Conservation (phyloP, 2,329 filamentous ascomycete species). For the Colletotrichum sp. region DNA sequence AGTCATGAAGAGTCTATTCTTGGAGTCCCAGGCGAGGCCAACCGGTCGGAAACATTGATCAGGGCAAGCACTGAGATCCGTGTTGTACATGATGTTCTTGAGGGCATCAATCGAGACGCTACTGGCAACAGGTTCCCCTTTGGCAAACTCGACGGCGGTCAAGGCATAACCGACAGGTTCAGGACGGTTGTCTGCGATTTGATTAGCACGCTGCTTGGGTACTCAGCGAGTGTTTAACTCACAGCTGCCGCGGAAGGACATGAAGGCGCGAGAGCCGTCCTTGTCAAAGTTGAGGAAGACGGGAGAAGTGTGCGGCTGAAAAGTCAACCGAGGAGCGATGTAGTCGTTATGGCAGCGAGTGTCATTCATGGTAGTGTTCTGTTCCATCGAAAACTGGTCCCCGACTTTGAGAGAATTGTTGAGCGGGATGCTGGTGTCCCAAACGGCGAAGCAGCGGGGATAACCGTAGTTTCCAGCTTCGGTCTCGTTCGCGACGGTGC, state of each 20-base stretch:
- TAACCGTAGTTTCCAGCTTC: slow-evolving; percentile 32
- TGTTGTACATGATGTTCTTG: slow-evolving; percentile 60
- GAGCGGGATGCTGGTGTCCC: slow-evolving; percentile 56
- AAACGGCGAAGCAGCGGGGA: slow-evolving; percentile 62
- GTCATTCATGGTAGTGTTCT: slow-evolving; percentile 44
- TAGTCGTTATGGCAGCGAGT: slow-evolving; percentile 46
- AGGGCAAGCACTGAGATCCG: slow-evolving; percentile 58
- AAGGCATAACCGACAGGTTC: slow-evolving; percentile 53
- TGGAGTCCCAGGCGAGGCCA: slow-evolving; percentile 56
- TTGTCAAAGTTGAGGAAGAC: slow-evolving; percentile 72
- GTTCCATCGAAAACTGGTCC: slow-evolving; percentile 52
- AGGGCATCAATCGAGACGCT: slow-evolving; percentile 51
- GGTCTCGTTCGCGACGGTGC: slow-evolving; percentile 52
- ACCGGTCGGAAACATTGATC: slow-evolving; percentile 67
- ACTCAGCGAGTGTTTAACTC: slow-evolving; percentile 26
- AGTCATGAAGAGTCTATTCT: slow-evolving; percentile 65
- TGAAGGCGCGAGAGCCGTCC: slow-evolving; percentile 63
- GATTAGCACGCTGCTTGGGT: not conserved
- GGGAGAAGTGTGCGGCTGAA: slow-evolving; percentile 71
- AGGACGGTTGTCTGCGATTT: slow-evolving; percentile 42
- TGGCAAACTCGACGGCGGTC: slow-evolving; percentile 42
- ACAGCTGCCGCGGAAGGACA: slow-evolving; percentile 78
- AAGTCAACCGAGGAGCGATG: slow-evolving; percentile 60
- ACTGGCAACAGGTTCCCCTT: slow-evolving; percentile 45
- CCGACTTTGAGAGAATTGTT: slow-evolving; percentile 47